phyloP scores from a whole-genome alignment of 2,329 filamentous ascomycete genomes.

The Aspergillus sp. region DNA sequence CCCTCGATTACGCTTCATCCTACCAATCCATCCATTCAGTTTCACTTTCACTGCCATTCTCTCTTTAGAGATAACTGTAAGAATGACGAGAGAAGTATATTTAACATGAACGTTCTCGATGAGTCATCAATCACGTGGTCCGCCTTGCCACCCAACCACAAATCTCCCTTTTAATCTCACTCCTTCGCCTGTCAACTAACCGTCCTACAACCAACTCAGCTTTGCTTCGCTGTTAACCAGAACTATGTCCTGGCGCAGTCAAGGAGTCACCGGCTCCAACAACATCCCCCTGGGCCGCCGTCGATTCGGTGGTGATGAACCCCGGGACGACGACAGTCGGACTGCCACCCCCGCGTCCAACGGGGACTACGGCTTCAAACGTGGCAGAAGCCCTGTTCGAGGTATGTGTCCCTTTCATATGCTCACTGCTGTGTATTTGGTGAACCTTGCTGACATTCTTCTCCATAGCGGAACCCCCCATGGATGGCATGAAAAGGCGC shows the following conservation, averaged over 20 bases:
- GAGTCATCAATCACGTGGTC: conserved; percentile 1
- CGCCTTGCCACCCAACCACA: too few relatives aligned
- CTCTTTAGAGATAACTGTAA: too few relatives aligned
- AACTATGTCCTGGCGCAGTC: conserved; percentile 55
- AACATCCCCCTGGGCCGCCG: conserved; percentile 88
- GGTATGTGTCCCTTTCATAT: conserved; percentile 44
- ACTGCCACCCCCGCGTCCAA: conserved; percentile 39
- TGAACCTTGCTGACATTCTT: conserved; percentile 16
- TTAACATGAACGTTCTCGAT: too few relatives aligned
- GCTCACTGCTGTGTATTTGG: neutral
- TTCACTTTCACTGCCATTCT: too few relatives aligned
- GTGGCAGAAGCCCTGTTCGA: conserved; percentile 83
- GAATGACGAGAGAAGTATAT: too few relatives aligned
- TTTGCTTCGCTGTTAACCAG: conserved; percentile 1
- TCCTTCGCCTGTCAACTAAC: neutral
- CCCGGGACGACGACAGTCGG: conserved; percentile 36
- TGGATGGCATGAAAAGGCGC: conserved; percentile 74
- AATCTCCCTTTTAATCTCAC: too few relatives aligned
- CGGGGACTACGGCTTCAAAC: conserved; percentile 54
- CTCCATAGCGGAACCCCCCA: conserved; percentile 38
- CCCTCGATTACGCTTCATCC: too few relatives aligned
- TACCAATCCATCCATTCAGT: too few relatives aligned
- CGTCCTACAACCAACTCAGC: conserved; percentile 4
- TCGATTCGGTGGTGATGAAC: conserved; percentile 64
- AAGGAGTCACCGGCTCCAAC: conserved; percentile 93